Evolutionary conservation across 768 basidiomycete genomes (phyloP).

Genomic region (Podaxis sp.): DNA sequence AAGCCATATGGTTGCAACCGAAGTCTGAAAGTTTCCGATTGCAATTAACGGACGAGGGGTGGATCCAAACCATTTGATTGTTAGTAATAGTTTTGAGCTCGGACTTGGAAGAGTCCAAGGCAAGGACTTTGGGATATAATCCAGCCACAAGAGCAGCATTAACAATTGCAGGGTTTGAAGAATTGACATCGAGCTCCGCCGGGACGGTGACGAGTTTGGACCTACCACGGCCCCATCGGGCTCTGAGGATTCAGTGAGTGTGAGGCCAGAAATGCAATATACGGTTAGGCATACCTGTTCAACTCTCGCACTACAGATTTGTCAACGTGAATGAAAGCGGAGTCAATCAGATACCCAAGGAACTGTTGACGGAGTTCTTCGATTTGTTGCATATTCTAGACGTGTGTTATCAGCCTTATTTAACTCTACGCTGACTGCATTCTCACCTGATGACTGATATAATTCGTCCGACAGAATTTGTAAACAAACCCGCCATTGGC

Average conservation of each 20-base stretch:
- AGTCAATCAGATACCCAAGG: slow-evolving; percentile 85
- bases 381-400: slow-evolving; percentile 89
- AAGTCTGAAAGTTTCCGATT: slow-evolving; percentile 65
- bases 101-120: slow-evolving; percentile 57
- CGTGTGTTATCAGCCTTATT: slow-evolving; percentile 1
- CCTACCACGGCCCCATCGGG: slow-evolving; percentile 71
- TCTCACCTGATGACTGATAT: slow-evolving; percentile 77
- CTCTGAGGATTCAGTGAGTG: slow-evolving; percentile 38
- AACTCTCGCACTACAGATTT: slow-evolving; percentile 66
- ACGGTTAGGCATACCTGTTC: slow-evolving; percentile 44
- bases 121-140: slow-evolving; percentile 87
- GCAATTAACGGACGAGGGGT: slow-evolving; percentile 93
- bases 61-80: slow-evolving; percentile 75
- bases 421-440: not conserved
- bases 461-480: slow-evolving; percentile 80
- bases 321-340: slow-evolving; percentile 76
- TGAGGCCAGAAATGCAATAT: not conserved
- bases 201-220: slow-evolving; percentile 80
- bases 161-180: slow-evolving; percentile 62
- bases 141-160: slow-evolving; percentile 84
- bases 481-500: slow-evolving; percentile 57
- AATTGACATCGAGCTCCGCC: slow-evolving; percentile 65
- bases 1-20: slow-evolving; percentile 70
- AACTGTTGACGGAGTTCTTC: slow-evolving; percentile 95
- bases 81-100: slow-evolving; percentile 81